phyloP scores from a whole-genome alignment of 805 yeast genomes.

The Helenozyma rhizophorensis region DNA sequence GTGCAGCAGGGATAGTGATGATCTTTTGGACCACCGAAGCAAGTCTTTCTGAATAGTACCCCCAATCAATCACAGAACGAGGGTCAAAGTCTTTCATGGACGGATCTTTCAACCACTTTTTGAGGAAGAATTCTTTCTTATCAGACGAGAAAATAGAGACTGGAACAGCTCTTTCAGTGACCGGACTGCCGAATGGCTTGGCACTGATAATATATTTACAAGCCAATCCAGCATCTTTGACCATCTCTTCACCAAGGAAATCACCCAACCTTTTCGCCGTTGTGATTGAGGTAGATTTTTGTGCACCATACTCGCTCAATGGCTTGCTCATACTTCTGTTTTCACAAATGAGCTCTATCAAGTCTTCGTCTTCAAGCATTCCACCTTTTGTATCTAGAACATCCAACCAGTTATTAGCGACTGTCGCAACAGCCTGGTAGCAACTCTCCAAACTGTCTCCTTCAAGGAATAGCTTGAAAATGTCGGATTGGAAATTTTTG shows the following conservation, averaged over 20 bases:
- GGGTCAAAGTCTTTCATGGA: conserved; percentile 80
- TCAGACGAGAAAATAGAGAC: conserved; percentile 94
- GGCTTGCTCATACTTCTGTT: conserved; percentile 94
- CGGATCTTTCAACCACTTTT: conserved; percentile 84
- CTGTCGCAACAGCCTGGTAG: conserved; percentile 83
- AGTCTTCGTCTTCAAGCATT: conserved; percentile 87
- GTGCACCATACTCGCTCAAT: conserved; percentile 80
- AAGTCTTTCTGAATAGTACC: conserved; percentile 81
- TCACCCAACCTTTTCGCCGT: conserved; percentile 93
- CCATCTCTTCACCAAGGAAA: conserved; percentile 93
- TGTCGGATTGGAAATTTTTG: conserved; percentile 92
- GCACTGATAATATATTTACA: conserved; percentile 89
- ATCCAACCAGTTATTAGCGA: conserved; percentile 95
- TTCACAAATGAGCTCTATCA: conserved; percentile 92
- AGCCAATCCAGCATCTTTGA: conserved; percentile 91
- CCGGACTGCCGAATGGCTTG: conserved; percentile 80
- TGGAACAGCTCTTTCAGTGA: conserved; percentile 94
- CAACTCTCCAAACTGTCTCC: conserved; percentile 78
- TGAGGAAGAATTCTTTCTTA: conserved; percentile 67
- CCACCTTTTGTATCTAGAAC: conserved; percentile 83
- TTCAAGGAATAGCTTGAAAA: conserved; percentile 84
- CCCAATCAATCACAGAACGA: conserved; percentile 88
- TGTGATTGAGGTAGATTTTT: conserved; percentile 92
- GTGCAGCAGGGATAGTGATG: conserved; percentile 94
- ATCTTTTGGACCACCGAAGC: conserved; percentile 93